Evolutionary conservation across 805 yeast species (phyloP).

Genomic region (Metschnikowia sp.): DNA sequence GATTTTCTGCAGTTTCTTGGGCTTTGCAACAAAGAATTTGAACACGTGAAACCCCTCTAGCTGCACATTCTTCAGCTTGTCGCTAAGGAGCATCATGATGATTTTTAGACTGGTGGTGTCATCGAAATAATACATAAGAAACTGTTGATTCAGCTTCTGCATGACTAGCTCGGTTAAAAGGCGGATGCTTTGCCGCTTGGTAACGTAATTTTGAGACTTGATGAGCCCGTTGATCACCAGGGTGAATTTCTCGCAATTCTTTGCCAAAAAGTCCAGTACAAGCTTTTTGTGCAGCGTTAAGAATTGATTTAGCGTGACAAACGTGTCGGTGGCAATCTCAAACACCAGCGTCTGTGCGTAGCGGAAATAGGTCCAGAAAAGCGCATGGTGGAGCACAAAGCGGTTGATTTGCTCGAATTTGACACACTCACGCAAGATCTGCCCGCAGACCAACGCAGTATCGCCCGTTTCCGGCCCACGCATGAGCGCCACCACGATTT

Average conservation of each 20-base stretch:
- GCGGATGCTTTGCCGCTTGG: slow-evolving; percentile 85
- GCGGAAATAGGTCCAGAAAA: slow-evolving; percentile 79
- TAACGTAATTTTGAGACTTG: slow-evolving; percentile 79
- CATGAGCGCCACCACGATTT: slow-evolving; percentile 58
- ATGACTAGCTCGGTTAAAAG: slow-evolving; percentile 69
- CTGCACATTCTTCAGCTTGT: slow-evolving; percentile 85
- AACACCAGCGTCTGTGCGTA: slow-evolving; percentile 75
- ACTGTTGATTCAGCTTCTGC: slow-evolving; percentile 63
- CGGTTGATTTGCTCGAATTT: slow-evolving; percentile 69
- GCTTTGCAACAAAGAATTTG: slow-evolving; percentile 95
- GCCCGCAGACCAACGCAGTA: slow-evolving; percentile 68
- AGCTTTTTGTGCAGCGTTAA: slow-evolving; percentile 66
- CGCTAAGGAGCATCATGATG: slow-evolving; percentile 81
- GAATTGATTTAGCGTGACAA: slow-evolving; percentile 69
- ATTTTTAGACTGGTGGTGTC: slow-evolving; percentile 80
- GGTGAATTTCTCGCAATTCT: slow-evolving; percentile 57
- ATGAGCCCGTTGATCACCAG: slow-evolving; percentile 64
- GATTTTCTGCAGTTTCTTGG: slow-evolving; percentile 77
- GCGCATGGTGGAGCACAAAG: slow-evolving; percentile 54
- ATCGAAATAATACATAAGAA: slow-evolving; percentile 75
- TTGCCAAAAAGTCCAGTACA: slow-evolving; percentile 66
- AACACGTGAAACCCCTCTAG: slow-evolving; percentile 89
- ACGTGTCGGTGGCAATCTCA: slow-evolving; percentile 88
- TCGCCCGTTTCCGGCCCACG: slow-evolving; percentile 74
- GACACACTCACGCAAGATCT: slow-evolving; percentile 79